Evolutionary conservation across 805 yeast genomes (phyloP).

Genomic region (Saccharomycopsis sp.): DNA sequence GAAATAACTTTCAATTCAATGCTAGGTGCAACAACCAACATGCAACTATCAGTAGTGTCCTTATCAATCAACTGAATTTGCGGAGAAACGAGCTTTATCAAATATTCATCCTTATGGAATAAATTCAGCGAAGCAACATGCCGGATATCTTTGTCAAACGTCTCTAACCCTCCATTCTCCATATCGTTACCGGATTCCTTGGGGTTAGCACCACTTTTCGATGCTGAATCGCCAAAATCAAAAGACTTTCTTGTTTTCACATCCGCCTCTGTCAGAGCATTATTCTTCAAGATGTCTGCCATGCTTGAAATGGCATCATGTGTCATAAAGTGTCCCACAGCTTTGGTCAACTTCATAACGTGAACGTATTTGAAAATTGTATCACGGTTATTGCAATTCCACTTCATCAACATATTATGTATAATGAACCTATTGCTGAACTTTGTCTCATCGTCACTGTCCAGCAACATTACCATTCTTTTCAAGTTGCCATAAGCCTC

Average conservation of each 20-base stretch:
- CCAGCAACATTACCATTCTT: conserved; percentile 10
- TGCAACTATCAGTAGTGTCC: conserved; percentile 45
- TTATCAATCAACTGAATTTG: conserved; percentile 65
- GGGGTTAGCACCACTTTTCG: neutral
- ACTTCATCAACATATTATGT: conserved; percentile 64
- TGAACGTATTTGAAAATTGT: conserved; percentile 51
- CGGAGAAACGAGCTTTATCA: conserved; percentile 65
- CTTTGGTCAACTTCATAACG: conserved; percentile 36
- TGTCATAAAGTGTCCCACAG: conserved; percentile 35
- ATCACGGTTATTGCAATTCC: conserved; percentile 68
- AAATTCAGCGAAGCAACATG: conserved; percentile 29
- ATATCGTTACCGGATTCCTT: neutral
- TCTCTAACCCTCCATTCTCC: conserved; percentile 27
- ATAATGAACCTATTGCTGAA: conserved; percentile 65
- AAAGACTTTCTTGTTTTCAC: neutral
- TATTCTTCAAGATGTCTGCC: conserved; percentile 39
- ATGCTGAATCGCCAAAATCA: neutral
- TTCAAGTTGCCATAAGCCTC: conserved; percentile 2
- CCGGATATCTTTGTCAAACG: conserved; percentile 47
- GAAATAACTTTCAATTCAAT: conserved; percentile 63
- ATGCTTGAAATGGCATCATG: conserved; percentile 42
- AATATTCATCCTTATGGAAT: conserved; percentile 44
- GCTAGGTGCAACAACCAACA: conserved; percentile 64
- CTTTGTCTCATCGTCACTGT: conserved; percentile 11
- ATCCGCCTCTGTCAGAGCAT: conserved; percentile 19